phyloP scores from a whole-genome alignment of 2,329 filamentous ascomycete species.

The Arthroderma sp. region DNA sequence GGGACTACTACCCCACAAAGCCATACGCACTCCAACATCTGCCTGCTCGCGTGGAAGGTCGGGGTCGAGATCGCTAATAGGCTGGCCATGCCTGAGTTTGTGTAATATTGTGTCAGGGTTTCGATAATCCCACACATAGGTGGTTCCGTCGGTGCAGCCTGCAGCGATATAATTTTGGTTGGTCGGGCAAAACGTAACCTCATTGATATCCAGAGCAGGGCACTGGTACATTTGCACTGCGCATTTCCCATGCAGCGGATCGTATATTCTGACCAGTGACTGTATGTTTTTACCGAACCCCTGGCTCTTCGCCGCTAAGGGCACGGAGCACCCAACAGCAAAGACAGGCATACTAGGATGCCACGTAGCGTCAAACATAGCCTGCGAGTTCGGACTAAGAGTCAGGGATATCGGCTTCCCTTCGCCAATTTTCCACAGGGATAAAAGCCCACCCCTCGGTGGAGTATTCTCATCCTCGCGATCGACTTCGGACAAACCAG shows the following conservation, averaged over 20 bases:
- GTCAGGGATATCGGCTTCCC: conserved; percentile 21
- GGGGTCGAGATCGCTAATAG: conserved; percentile 35
- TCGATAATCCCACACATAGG: conserved; percentile 49
- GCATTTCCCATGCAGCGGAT: conserved; percentile 24
- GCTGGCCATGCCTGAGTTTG: conserved; percentile 37
- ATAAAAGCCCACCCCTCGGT: not conserved
- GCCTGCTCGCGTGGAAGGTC: conserved; percentile 32
- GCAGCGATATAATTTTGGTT: conserved; percentile 40
- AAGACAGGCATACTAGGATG: conserved; percentile 39
- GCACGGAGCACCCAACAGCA: conserved; percentile 39
- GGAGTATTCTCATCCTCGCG: conserved; percentile 8
- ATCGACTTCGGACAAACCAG: conserved; percentile 36
- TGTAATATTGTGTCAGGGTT: conserved; percentile 34
- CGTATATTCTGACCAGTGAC: conserved; percentile 42
- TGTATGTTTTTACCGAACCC: conserved; percentile 25
- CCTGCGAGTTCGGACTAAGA: conserved; percentile 37
- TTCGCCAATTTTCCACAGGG: conserved; percentile 38
- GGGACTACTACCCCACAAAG: conserved; percentile 42
- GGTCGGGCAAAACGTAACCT: conserved; percentile 39
- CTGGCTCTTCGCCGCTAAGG: conserved; percentile 14
- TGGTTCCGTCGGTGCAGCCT: conserved; percentile 46
- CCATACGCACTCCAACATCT: conserved; percentile 46
- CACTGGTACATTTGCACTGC: conserved; percentile 40
- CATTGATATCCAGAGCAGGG: conserved; percentile 48
- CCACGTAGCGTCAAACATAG: conserved; percentile 48